Percentiles rank a stretch among this genome's conserved stretches.
Conservation (phyloP, 352 stramenopile species). For the Aphanomyces stellatus region DNA sequence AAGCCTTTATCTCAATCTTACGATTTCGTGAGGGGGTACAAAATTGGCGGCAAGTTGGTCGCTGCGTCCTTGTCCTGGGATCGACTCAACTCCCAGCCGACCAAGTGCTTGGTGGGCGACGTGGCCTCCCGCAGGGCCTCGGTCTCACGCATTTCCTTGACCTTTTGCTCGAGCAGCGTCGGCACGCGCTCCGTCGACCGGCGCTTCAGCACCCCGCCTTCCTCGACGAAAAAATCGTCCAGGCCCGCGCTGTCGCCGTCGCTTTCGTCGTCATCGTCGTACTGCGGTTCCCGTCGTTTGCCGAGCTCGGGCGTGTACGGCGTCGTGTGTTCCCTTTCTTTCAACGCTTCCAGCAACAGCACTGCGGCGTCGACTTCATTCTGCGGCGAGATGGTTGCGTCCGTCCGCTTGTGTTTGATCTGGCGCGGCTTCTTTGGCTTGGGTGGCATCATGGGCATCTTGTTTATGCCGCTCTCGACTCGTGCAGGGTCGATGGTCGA, state of each 20-base stretch:
- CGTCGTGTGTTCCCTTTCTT: neutral
- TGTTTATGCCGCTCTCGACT: neutral
- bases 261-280: slow-evolving; percentile 2
- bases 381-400: neutral
- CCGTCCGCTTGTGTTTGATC: neutral
- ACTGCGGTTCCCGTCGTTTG: neutral
- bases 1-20: neutral
- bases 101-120: neutral
- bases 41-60: neutral
- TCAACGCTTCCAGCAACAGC: neutral
- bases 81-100: neutral
- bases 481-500: neutral
- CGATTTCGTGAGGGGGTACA: slow-evolving; percentile 8
- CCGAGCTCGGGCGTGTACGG: neutral
- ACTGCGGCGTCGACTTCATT: neutral
- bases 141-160: neutral
- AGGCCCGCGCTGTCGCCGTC: neutral
- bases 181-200: neutral
- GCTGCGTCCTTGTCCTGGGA: neutral
- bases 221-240: slow-evolving; percentile 5
- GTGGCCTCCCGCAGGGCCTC: neutral
- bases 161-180: slow-evolving; percentile 4
- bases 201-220: slow-evolving; percentile 1
- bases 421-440: neutral
- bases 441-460: neutral